A percentile compares a stretch with the other conserved stretches of the same genome.
These are phyloP conservation scores for Aspergillus arachidicola DNA, from an alignment of 2,329 filamentous ascomycete genomes.

Conservation along the genomic window DNA sequence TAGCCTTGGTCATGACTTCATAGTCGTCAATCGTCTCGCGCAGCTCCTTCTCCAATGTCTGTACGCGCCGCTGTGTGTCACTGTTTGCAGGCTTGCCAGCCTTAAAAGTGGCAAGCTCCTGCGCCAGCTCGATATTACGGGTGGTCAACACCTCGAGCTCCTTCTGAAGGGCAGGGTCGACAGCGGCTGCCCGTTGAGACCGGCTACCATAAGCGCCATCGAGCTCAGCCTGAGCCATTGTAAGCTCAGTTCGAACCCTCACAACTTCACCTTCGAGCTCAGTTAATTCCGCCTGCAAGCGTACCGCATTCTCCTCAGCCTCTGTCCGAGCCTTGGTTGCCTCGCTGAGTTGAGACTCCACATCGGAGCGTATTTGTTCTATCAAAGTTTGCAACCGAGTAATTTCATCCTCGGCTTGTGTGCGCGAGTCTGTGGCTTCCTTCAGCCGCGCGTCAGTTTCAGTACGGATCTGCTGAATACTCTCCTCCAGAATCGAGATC, in stretches of 20 bases:
- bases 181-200: constrained; percentile 66
- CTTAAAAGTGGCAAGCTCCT: constrained; percentile 51
- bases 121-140: constrained; percentile 49
- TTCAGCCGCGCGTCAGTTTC: constrained; percentile 25
- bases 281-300: constrained; percentile 53
- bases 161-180: constrained; percentile 59
- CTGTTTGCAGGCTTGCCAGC: constrained; percentile 36
- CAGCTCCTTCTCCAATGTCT: constrained; percentile 65
- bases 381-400: constrained; percentile 27
- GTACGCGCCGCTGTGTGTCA: constrained; percentile 51
- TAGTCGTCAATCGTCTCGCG: constrained; percentile 70
- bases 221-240: constrained; percentile 87
- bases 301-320: constrained; percentile 42
- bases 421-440: constrained; percentile 24
- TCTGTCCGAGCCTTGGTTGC: constrained; percentile 30
- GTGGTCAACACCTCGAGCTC: constrained; percentile 60
- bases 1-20: constrained; percentile 69
- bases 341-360: constrained; percentile 34
- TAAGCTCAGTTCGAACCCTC: constrained; percentile 73
- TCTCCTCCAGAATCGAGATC: constrained; percentile 30
- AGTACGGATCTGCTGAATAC: constrained; percentile 25
- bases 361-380: constrained; percentile 35
- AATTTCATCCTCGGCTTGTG: constrained; percentile 25
- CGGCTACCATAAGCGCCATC: constrained; percentile 90
- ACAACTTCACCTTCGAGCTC: constrained; percentile 66